A percentile compares a stretch with the other conserved stretches of the same genome.
These are phyloP conservation scores for Huiozyma sinensis DNA, from an alignment of 805 yeast genomes.

Conservation along the genomic window DNA sequence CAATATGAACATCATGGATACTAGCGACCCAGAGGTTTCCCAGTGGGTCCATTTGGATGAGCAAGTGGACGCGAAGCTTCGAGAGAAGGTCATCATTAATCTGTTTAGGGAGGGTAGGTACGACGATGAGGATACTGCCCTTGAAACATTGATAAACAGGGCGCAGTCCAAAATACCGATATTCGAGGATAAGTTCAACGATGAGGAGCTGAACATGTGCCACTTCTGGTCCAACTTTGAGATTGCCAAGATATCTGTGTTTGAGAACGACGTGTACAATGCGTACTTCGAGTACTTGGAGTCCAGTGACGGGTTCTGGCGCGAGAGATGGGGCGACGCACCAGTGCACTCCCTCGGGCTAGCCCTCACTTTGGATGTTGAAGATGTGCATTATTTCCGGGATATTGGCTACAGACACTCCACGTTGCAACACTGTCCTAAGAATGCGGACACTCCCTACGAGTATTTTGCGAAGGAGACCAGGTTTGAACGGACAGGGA, in stretches of 20 bases:
- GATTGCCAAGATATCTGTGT: constrained; percentile 73
- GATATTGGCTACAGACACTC: constrained; percentile 88
- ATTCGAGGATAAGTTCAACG: constrained; percentile 48
- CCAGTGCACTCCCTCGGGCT: constrained; percentile 86
- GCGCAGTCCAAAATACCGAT: constrained; percentile 26
- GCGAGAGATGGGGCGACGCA: constrained; percentile 97
- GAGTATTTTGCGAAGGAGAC: constrained; percentile 15
- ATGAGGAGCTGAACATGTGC: constrained; percentile 63
- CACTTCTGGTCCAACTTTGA: constrained; percentile 94
- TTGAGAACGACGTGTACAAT: constrained; percentile 53
- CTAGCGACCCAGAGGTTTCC: constrained; percentile 18
- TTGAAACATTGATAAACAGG: constrained; percentile 28
- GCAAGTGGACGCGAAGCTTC: constrained; percentile 1
- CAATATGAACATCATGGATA: constrained; percentile 30
- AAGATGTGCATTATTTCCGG: constrained; percentile 79
- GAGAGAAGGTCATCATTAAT: constrained; percentile 1
- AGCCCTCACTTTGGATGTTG: constrained; percentile 57
- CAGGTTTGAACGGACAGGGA: constrained; percentile 27
- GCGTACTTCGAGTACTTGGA: constrained; percentile 64
- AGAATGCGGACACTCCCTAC: constrained; percentile 36
- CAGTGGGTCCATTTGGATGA: constrained; percentile 3
- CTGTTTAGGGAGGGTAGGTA: not conserved
- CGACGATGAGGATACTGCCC: constrained; percentile 44
- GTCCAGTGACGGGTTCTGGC: constrained; percentile 67
- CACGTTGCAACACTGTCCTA: constrained; percentile 75